These are phyloP conservation scores for Colletotrichum cordylinicola DNA, from an alignment of 2,329 filamentous ascomycete species.

Conservation along the genomic window DNA sequence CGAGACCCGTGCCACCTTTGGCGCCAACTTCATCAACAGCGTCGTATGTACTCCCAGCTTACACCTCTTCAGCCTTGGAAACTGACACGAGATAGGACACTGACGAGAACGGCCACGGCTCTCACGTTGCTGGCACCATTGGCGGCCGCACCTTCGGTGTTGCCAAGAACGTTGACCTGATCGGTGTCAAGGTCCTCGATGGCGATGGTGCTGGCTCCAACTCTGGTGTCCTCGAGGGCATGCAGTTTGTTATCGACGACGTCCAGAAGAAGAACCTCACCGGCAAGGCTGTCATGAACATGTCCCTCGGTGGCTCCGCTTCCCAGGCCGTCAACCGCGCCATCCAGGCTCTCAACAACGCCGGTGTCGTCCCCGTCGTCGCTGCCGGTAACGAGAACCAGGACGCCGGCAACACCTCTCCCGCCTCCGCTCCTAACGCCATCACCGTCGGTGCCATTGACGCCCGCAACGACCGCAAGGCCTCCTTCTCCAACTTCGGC, in stretches of 20 bases:
- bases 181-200: slow-evolving; percentile 68
- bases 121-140: slow-evolving; percentile 68
- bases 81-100: slow-evolving; percentile 39
- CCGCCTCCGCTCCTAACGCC: slow-evolving; percentile 60
- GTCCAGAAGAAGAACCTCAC: slow-evolving; percentile 42
- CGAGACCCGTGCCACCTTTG: slow-evolving; percentile 59
- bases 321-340: slow-evolving; percentile 61
- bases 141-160: slow-evolving; percentile 67
- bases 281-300: slow-evolving; percentile 68
- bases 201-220: slow-evolving; percentile 52
- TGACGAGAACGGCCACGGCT: slow-evolving; percentile 68
- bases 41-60: slow-evolving; percentile 40
- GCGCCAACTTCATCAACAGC: slow-evolving; percentile 56
- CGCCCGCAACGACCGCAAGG: slow-evolving; percentile 51
- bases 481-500: slow-evolving; percentile 66
- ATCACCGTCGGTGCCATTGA: slow-evolving; percentile 67
- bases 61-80: not conserved
- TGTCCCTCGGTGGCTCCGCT: slow-evolving; percentile 61
- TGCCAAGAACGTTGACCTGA: slow-evolving; percentile 60
- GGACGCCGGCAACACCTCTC: slow-evolving; percentile 56
- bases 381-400: slow-evolving; percentile 64
- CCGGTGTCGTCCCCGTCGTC: slow-evolving; percentile 63
- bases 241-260: slow-evolving; percentile 61
- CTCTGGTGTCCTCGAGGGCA: slow-evolving; percentile 61
- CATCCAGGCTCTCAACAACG: slow-evolving; percentile 52